Conservation (phyloP, 2,329 filamentous ascomycete species). For the Whalleya microplaca region DNA sequence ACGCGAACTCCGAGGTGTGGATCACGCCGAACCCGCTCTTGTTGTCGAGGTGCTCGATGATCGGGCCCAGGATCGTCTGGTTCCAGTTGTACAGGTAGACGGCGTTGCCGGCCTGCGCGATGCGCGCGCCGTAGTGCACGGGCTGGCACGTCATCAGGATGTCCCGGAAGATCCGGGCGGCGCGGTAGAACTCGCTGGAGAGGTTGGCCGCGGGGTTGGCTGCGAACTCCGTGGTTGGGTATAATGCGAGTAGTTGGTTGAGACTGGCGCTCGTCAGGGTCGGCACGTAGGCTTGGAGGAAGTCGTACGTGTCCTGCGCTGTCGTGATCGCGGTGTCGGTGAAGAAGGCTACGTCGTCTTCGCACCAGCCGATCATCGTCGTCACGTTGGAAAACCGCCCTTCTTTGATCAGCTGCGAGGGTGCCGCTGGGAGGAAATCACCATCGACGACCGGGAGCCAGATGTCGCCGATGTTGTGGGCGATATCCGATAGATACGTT, state of each 20-base stretch:
- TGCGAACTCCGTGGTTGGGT: constrained; percentile 52
- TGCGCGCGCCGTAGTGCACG: constrained; percentile 44
- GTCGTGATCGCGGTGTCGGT: constrained; percentile 45
- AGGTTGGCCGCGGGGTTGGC: constrained; percentile 42
- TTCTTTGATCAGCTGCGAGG: constrained; percentile 44
- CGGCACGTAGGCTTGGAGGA: constrained; percentile 45
- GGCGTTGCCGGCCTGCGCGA: constrained; percentile 41
- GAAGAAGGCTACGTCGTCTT: constrained; percentile 50
- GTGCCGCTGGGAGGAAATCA: constrained; percentile 51
- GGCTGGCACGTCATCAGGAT: constrained; percentile 55
- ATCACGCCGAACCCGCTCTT: constrained; percentile 48
- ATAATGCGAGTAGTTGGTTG: constrained; percentile 49
- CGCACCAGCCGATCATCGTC: constrained; percentile 48
- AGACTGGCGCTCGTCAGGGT: constrained; percentile 40
- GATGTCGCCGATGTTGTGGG: constrained; percentile 54
- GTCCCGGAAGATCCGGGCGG: constrained; percentile 54
- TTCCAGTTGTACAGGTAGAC: constrained; percentile 58
- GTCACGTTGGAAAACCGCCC: constrained; percentile 47
- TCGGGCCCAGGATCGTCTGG: constrained; percentile 54
- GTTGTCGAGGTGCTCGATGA: constrained; percentile 40
- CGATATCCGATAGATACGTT: constrained; percentile 45
- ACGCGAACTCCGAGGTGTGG: constrained; percentile 58
- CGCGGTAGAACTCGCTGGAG: constrained; percentile 53
- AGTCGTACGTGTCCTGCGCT: constrained; percentile 42
- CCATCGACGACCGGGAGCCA: constrained; percentile 55